Percentiles rank a stretch among this genome's conserved stretches.
Conservation (phyloP, 345 rosid genomes). For the Lumnitzera racemosa region DNA sequence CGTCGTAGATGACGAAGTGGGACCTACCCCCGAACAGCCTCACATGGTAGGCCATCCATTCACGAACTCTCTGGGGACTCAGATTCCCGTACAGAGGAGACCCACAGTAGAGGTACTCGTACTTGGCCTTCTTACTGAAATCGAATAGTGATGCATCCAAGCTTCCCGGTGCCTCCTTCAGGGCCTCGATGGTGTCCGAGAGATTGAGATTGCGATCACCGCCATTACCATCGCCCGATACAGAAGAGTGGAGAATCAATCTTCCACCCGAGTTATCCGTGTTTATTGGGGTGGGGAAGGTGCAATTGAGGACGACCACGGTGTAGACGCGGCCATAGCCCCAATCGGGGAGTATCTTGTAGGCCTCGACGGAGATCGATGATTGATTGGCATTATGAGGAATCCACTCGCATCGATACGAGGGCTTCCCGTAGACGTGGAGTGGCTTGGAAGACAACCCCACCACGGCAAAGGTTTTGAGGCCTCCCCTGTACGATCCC, state of each 20-base stretch:
- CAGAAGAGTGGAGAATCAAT: conserved; percentile 58
- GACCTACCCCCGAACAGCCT: conserved; percentile 62
- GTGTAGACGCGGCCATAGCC: conserved; percentile 92
- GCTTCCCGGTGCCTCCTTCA: conserved; percentile 39
- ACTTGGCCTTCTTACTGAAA: conserved; percentile 44
- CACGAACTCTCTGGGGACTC: conserved; percentile 77
- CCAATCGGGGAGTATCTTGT: conserved; percentile 85
- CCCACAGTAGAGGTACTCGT: conserved; percentile 82
- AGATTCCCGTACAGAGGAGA: conserved; percentile 69
- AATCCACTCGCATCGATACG: conserved; percentile 71
- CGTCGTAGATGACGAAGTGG: conserved; percentile 83
- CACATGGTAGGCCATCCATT: conserved; percentile 85
- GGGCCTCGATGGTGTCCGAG: conserved; percentile 50
- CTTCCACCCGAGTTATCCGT: conserved; percentile 62
- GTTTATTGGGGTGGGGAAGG: conserved; percentile 50
- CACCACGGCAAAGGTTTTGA: conserved; percentile 51
- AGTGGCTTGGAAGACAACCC: conserved; percentile 85
- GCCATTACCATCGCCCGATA: conserved; percentile 68
- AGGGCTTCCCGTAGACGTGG: conserved; percentile 58
- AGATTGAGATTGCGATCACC: conserved; percentile 45
- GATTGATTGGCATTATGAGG: conserved; percentile 14
- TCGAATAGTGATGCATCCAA: conserved; percentile 20
- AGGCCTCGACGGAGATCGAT: conserved; percentile 20
- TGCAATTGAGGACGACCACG: conserved; percentile 73
- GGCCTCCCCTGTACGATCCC: conserved; percentile 84